A percentile compares a stretch with the other conserved stretches of the same genome.
These are phyloP conservation scores for Corynascus novoguineensis DNA, from an alignment of 495 filamentous ascomycete species.

Conservation along the genomic window DNA sequence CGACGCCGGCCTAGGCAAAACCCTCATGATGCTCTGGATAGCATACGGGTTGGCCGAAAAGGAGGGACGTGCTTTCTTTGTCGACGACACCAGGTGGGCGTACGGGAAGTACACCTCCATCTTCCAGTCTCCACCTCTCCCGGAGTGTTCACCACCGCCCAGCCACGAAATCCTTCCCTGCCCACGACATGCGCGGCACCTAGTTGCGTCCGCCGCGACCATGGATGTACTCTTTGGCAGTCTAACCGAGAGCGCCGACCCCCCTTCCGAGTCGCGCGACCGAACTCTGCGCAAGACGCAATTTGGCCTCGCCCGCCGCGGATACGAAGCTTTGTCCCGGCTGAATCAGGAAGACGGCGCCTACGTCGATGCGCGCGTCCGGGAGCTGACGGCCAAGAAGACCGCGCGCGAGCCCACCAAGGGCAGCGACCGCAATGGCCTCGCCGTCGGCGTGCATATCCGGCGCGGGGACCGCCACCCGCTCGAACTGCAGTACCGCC, in stretches of 20 bases:
- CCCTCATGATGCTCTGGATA: constrained; percentile 67
- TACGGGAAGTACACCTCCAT: constrained; percentile 65
- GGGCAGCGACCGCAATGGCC: constrained; percentile 34
- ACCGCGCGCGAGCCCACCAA: constrained; percentile 34
- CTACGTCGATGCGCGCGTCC: constrained; percentile 50
- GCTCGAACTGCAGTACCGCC: constrained; percentile 57
- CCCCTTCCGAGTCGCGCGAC: constrained; percentile 37
- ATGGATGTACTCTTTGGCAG: constrained; percentile 51
- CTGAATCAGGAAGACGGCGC: constrained; percentile 51
- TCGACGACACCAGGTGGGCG: constrained; percentile 71
- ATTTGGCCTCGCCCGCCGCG: constrained; percentile 55
- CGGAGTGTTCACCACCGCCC: constrained; percentile 56
- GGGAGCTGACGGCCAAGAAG: constrained; percentile 42
- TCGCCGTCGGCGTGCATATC: constrained; percentile 61
- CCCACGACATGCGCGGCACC: constrained; percentile 60
- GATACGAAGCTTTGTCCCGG: constrained; percentile 61
- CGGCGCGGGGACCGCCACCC: constrained; percentile 68
- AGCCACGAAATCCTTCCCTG: constrained; percentile 62
- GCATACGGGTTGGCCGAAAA: constrained; percentile 67
- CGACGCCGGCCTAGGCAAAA: constrained; percentile 63
- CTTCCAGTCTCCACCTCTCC: constrained; percentile 56
- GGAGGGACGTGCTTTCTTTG: constrained; percentile 65
- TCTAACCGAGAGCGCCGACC: constrained; percentile 49
- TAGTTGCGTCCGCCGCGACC: constrained; percentile 63
- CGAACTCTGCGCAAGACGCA: constrained; percentile 37